Percentiles rank a stretch among this genome's conserved stretches.
Conservation (phyloP, 371 early-diverging fungal species). For the Saksenaea oblongispora region DNA sequence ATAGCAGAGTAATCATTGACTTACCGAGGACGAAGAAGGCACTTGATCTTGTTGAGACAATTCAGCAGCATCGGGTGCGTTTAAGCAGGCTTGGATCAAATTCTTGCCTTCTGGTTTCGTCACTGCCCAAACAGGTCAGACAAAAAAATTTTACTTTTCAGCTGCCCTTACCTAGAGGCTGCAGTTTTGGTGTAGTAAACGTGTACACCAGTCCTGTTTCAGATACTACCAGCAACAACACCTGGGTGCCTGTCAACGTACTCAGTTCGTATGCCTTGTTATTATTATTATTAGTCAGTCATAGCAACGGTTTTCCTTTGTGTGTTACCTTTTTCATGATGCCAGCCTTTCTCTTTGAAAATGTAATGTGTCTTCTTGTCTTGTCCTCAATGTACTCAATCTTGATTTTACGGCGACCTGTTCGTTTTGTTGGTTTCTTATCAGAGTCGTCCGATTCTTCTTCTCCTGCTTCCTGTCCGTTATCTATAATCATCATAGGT, state of each 20-base stretch:
- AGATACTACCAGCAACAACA: constrained; percentile 95
- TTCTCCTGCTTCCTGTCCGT: constrained; percentile 3
- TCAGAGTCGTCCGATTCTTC: background rate
- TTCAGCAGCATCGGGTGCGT: constrained; percentile 8
- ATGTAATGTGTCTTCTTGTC: constrained; percentile 91
- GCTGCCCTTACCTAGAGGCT: constrained; percentile 52
- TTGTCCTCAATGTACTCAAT: constrained; percentile 95
- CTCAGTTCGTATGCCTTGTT: constrained; percentile 92
- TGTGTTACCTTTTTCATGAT: constrained; percentile 91
- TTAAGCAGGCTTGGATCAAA: constrained; percentile 44
- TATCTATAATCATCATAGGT: constrained; percentile 3
- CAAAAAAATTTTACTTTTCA: background rate
- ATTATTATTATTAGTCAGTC: background rate
- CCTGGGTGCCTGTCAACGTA: constrained; percentile 97
- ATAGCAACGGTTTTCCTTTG: background rate
- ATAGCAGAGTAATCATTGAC: background rate
- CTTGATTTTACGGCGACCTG: constrained; percentile 82
- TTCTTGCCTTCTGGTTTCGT: constrained; percentile 94
- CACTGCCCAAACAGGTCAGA: constrained; percentile 55
- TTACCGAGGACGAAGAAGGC: constrained; percentile 8
- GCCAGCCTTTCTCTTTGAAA: constrained; percentile 96
- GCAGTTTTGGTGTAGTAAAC: constrained; percentile 96
- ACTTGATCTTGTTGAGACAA: background rate
- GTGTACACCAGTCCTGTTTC: constrained; percentile 99
- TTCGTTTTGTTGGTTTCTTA: constrained; percentile 3